Evolutionary conservation across 1,284 basidiomycete species (phyloP).

Genomic region (Stygiomarasmius scandens): DNA sequence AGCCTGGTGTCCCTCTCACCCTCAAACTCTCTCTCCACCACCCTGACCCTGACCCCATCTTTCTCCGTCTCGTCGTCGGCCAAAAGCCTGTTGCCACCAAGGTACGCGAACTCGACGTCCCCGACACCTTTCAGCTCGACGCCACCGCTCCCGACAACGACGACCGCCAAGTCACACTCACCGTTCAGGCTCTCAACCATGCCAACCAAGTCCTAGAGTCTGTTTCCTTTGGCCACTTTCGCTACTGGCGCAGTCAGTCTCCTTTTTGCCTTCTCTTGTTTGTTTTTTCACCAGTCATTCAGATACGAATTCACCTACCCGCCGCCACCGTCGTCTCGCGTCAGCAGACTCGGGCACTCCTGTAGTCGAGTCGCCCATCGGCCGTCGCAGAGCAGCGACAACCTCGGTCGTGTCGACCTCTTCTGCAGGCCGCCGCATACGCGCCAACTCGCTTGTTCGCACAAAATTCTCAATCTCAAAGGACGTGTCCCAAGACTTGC

Average conservation of each 20-base stretch:
- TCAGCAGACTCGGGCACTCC: slow-evolving; percentile 23
- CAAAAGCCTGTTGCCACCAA: slow-evolving; percentile 59
- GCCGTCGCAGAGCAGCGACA: slow-evolving; percentile 33
- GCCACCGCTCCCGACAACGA: slow-evolving; percentile 53
- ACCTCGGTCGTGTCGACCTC: slow-evolving; percentile 16
- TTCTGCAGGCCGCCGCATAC: slow-evolving; percentile 32
- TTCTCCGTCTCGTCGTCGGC: slow-evolving; percentile 70
- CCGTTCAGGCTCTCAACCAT: slow-evolving; percentile 63
- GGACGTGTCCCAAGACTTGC: slow-evolving; percentile 35
- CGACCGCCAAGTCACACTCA: slow-evolving; percentile 47
- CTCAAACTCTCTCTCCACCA: slow-evolving; percentile 63
- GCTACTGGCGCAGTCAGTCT: slow-evolving; percentile 49
- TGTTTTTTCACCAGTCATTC: slow-evolving; percentile 6
- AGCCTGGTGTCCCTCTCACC: slow-evolving; percentile 56
- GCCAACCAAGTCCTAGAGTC: slow-evolving; percentile 59
- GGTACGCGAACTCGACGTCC: slow-evolving; percentile 49
- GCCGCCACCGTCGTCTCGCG: slow-evolving; percentile 5
- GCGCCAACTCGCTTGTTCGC: slow-evolving; percentile 46
- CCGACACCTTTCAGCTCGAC: slow-evolving; percentile 59
- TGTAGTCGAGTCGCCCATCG: slow-evolving; percentile 23
- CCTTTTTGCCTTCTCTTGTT: slow-evolving; percentile 5
- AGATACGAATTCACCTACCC: neutral
- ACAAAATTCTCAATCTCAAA: slow-evolving; percentile 34
- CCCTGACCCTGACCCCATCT: slow-evolving; percentile 48
- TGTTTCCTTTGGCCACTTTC: slow-evolving; percentile 70